A percentile compares a stretch with the other conserved stretches of the same genome.
These are phyloP conservation scores for Colletotrichum cereale DNA, from an alignment of 2,329 filamentous ascomycete genomes.

Conservation along the genomic window DNA sequence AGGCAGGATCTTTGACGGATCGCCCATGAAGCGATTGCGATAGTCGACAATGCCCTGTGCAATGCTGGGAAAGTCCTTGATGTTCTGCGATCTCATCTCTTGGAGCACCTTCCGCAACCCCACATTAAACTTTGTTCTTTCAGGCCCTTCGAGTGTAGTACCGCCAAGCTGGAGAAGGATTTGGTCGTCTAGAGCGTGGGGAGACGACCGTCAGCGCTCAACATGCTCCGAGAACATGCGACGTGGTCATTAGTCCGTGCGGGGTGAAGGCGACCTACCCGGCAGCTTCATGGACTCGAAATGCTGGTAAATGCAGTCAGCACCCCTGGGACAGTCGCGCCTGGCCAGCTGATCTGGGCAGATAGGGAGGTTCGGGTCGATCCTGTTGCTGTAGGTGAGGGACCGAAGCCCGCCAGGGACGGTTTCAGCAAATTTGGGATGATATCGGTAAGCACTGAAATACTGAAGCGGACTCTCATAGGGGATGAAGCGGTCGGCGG, in stretches of 20 bases:
- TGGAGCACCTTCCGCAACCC: constrained; percentile 73
- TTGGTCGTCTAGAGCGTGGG: constrained; percentile 71
- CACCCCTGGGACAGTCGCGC: constrained; percentile 77
- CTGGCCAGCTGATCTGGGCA: constrained; percentile 82
- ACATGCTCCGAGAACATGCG: constrained; percentile 49
- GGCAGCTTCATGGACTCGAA: constrained; percentile 78
- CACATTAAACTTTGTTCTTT: constrained; percentile 71
- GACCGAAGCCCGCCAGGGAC: constrained; percentile 86
- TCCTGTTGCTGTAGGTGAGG: constrained; percentile 92
- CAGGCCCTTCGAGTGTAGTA: constrained; percentile 71
- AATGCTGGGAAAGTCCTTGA: constrained; percentile 76
- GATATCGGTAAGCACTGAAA: constrained; percentile 92
- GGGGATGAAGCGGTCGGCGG: constrained; percentile 55
- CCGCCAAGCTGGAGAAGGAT: constrained; percentile 80
- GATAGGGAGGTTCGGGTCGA: constrained; percentile 79
- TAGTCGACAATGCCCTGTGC: constrained; percentile 76
- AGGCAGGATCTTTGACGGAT: constrained; percentile 72
- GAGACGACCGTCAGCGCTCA: constrained; percentile 61
- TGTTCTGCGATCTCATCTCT: constrained; percentile 68
- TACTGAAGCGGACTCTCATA: constrained; percentile 87
- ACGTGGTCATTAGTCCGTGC: constrained; percentile 39
- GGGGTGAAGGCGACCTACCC: constrained; percentile 71
- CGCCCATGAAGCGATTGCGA: constrained; percentile 73
- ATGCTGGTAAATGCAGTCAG: constrained; percentile 82
- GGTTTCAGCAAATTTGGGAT: constrained; percentile 78